Evolutionary conservation across 2,329 filamentous ascomycete genomes (phyloP).

Genomic region (Fonsecaea monophora): DNA sequence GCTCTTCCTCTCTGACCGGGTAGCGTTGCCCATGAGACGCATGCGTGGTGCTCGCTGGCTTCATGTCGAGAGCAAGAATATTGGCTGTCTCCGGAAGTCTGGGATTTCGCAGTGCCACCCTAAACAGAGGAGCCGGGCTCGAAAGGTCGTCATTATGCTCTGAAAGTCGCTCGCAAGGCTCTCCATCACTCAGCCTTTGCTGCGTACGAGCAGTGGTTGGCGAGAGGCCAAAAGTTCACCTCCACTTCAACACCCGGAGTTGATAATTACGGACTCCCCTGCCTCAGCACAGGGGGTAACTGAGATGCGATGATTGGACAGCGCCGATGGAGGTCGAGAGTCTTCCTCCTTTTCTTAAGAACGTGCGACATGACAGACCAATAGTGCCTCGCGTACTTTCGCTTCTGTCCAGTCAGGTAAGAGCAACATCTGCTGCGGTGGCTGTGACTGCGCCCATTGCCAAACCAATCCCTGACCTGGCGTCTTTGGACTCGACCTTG

Average conservation of each 20-base stretch:
- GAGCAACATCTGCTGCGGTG: background rate
- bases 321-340: background rate
- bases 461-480: background rate
- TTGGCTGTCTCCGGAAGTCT: background rate
- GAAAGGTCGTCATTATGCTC: background rate
- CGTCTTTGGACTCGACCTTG: background rate
- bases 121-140: background rate
- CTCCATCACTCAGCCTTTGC: background rate
- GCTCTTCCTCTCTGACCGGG: background rate
- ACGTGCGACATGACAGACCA: background rate
- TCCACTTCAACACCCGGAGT: too few species aligned
- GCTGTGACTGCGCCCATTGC: too few species aligned
- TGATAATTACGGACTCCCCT: background rate
- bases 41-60: background rate
- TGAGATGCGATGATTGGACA: background rate
- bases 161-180: background rate
- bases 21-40: background rate
- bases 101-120: background rate
- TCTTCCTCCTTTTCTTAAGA: background rate
- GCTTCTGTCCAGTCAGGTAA: background rate
- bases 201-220: background rate
- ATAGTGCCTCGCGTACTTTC: background rate
- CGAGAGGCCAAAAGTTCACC: background rate
- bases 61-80: background rate
- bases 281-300: background rate